These are phyloP conservation scores for Amphicarpaea edgeworthii DNA, from an alignment of 306 rosid species.

Conservation along the genomic window DNA sequence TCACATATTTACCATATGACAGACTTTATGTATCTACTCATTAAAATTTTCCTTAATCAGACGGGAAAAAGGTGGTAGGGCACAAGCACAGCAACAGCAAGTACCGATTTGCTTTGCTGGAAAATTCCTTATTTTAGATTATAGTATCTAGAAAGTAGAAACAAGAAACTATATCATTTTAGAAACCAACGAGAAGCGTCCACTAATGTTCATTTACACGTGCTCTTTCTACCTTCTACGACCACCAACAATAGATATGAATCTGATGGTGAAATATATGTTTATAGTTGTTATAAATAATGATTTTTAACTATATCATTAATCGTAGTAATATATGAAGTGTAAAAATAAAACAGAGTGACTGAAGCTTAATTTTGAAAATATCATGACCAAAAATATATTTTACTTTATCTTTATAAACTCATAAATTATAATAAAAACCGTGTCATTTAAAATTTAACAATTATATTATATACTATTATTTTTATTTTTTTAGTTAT, in stretches of 20 bases:
- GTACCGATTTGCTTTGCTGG: not conserved
- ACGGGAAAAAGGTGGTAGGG: not conserved
- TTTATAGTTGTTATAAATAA: no score
- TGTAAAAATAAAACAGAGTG: no score
- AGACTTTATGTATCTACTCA: not conserved
- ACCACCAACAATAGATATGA: not conserved
- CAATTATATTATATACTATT: no score
- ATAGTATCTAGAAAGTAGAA: not conserved
- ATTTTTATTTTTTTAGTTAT: no score
- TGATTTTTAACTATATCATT: no score
- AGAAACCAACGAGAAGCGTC: not conserved
- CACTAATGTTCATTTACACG: not conserved
- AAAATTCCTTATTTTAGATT: not conserved
- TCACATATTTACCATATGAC: not conserved
- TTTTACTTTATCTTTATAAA: no score
- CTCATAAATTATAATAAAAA: not conserved
- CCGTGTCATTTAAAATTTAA: not conserved
- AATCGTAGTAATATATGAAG: no score
- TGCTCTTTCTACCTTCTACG: not conserved
- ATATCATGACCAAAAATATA: no score
- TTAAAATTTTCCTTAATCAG: not conserved
- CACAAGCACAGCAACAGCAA: not conserved
- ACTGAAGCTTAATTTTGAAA: no score
- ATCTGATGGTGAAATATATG: no score
- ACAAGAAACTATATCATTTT: not conserved